Percentiles rank a stretch among this genome's conserved stretches.
Conservation (phyloP, 768 basidiomycete species). For the Rhizopogon rudus region DNA sequence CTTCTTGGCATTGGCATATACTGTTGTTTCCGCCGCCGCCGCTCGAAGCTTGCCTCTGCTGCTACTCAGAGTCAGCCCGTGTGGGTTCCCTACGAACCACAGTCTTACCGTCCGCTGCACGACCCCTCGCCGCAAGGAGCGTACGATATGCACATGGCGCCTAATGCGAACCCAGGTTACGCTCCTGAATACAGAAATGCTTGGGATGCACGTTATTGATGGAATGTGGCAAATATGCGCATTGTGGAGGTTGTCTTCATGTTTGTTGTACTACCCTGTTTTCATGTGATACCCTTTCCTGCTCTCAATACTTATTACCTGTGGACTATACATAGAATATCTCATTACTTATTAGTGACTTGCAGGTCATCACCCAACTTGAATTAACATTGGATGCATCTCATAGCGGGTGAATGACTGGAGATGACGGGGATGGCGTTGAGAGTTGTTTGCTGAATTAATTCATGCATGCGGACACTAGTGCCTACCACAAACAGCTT, state of each 20-base stretch:
- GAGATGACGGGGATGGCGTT: too few relatives aligned
- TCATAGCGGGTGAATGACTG: not conserved
- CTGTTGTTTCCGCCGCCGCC: constrained; percentile 10
- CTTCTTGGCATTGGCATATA: not conserved
- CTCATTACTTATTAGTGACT: too few relatives aligned
- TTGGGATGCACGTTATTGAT: constrained; percentile 19
- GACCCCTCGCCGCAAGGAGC: constrained; percentile 24
- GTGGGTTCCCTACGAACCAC: constrained; percentile 6
- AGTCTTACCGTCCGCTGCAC: constrained; percentile 19
- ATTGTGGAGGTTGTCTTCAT: not conserved
- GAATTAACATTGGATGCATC: too few relatives aligned
- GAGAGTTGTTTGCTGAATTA: too few relatives aligned
- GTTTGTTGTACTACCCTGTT: not conserved
- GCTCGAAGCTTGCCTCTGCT: constrained; percentile 2
- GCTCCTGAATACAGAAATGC: constrained; percentile 13
- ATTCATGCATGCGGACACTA: too few relatives aligned
- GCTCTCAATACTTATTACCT: too few relatives aligned
- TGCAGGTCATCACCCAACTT: too few relatives aligned
- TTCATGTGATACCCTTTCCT: not conserved
- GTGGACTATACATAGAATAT: too few relatives aligned
- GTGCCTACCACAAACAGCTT: too few relatives aligned
- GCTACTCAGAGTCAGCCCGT: not conserved
- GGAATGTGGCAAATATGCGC: too few relatives aligned
- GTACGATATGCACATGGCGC: constrained; percentile 20
- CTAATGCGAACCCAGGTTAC: constrained; percentile 9